Base-by-base conservation (phyloP, 2,329 filamentous ascomycete species). In the Arthrinium puccinioides region DNA sequence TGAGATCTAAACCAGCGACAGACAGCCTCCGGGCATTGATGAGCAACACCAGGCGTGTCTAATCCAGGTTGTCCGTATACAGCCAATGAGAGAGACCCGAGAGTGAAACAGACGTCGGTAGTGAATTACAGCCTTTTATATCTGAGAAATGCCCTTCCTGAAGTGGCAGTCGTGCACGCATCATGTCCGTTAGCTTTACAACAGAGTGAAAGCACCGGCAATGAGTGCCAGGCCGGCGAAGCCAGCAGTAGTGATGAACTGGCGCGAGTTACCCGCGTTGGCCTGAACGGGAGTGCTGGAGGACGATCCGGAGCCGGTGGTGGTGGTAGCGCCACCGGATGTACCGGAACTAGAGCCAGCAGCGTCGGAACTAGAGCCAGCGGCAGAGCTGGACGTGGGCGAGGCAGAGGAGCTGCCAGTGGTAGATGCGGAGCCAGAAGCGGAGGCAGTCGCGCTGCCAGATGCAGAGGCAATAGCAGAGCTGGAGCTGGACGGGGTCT, bases 401-500 rank as follows among this genome's bases (percentile, higher is more conserved):
- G 42, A 34, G 28, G 36, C 32, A 21, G 16, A 11, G 36, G 18
- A 16, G 11, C 24, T 33, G 24, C 30, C 29, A 21, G 32, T 41
- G n/a, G 28, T n/a, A 21, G 43, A 36, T 37, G 40, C 38, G 27
- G 37, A 36, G 32, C 45, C 38, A 32, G 44, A 45, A 18, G 44
- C 40, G 14, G 39, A 24, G 25, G 42, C 40, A 24, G 44, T 36
- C 37, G 38, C 42, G 30, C 42, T 36, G 24, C 47, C 40, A 11
- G 45, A 35, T 16, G 49, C 42, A 27, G 51, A 39, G 25, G 48
- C 26, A n/a, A n/a, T n/a, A 14, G 31, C 21, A 21, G 50, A 41
- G 30, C 49, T 38, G 14, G 53, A 47, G 29, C 46, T 41, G 20
- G 48, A 47, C 39, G 55, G 49, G 31, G 59, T 62, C 39, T 63